Evolutionary conservation across 495 filamentous ascomycete genomes (phyloP), one percentile per base, ranked within the genome.

Genomic region (Penicillium desertorum): DNA sequence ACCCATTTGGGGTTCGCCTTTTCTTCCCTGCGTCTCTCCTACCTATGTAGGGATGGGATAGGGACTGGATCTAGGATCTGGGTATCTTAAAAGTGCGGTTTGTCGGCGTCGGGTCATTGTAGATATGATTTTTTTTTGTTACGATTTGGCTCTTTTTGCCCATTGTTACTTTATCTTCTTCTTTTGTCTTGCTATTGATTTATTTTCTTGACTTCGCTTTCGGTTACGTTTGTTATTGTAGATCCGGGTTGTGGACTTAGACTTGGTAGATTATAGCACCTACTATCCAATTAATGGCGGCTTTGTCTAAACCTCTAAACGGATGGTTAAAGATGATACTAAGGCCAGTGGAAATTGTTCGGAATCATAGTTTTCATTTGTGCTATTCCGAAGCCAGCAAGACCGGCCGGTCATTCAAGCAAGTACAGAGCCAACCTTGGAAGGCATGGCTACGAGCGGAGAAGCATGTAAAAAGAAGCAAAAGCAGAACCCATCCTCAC

Each of bases 51-150:
- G 48, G 9, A 45, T 45, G 11, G 43, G 50, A 48, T 16, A 39
- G 47, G 58, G 55, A 60, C 27, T 62, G 62, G 58, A 68, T 56
- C 45, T 63, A 60, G 50, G 61, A 44, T 48, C 51, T 58, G 57
- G 47, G 55, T 58, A 67, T 55, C 34, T 29, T 44, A 67, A 65
- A 70, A 66, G 60, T 63, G 55, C 47, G 67, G 61, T 67, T 55
- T 55, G 57, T 68, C 57, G 68, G 68, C 69, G 67, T 71, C 60
- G 53, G 58, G 64, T 66, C 60, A 47, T 30, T 70, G 66, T 67
- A 73, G 64, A 70, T 69, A 72, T 56, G 62, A 59, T 59, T 46
- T 57, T 43, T 57, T 53, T 46, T 48, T 62, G 53, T 70, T 75
- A 75, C 64, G 72, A 52, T 66, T 56, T 63, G 58, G 48, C 51